Base-by-base conservation (phyloP, 345 rosid species). In the Chamaenerion angustifolium region DNA sequence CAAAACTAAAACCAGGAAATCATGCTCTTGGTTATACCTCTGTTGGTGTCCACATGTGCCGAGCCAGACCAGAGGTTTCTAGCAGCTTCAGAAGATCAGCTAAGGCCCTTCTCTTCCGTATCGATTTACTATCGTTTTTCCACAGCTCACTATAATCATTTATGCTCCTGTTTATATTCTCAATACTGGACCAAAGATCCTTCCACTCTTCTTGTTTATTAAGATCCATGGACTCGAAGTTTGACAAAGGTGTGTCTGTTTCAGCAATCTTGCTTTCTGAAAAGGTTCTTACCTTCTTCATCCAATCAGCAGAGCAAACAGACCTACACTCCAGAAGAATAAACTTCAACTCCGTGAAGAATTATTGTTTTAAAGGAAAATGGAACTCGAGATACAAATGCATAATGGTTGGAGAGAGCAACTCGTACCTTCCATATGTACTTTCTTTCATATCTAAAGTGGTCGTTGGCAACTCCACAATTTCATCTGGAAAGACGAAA, bases 61-160 rank as follows among this genome's bases (percentile, higher is more conserved):
- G 76, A 16, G 72, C 78, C 81, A 92, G 63, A 63, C 95, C 98
- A 65, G 71, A 68, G 58, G 54, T 67, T 56, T 82, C 95, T 54
- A 92, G 66, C 71, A 77, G 69, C 75, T 75, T 78, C 49, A 92
- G 71, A 61, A 87, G 88, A 37, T 79, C 88, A 56, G 79, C 53
- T 37, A 83, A 67, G 4, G 74, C 93, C 71, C 84, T 71, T 68
- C 68, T 81, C 76, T 92, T 92, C 46, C 78, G 76, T 13, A 71
- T 51, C 45, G 56, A 66, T 62, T 68, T 85, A 50, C 60, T 68
- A 31, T 40, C 62, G 59, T 80, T 83, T 64, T 66, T 80, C 96
- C 96, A 87, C 41, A 80, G 72, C 47, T 70, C 66, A 65, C 74
- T 75, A 68, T 76, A 83, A 66, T 68, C 73, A 19, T 67, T 57